Conservation (phyloP, 2,329 filamentous ascomycete species). For the Phyllosticta citrichinensis region DNA sequence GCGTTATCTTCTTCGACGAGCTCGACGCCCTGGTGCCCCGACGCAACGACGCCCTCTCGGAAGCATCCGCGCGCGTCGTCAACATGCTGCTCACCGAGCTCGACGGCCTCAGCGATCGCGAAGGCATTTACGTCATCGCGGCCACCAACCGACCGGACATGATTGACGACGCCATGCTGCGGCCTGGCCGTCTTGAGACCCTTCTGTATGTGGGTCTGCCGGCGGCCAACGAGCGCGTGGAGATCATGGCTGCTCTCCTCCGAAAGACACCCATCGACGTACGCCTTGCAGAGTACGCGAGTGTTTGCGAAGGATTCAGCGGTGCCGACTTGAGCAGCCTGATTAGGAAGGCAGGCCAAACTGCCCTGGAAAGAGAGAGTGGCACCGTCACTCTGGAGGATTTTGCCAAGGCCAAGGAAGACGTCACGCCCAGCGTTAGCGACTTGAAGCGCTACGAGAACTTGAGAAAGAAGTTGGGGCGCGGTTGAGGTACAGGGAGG, state of each 20-base stretch:
- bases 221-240: constrained; percentile 64
- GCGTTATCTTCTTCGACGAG: constrained; percentile 97
- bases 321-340: constrained; percentile 55
- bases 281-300: constrained; percentile 54
- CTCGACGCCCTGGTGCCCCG: constrained; percentile 84
- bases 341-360: constrained; percentile 48
- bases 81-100: constrained; percentile 92
- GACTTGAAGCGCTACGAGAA: constrained; percentile 48
- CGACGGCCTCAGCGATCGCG: constrained; percentile 69
- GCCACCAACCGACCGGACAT: constrained; percentile 94
- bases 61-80: constrained; percentile 80
- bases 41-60: constrained; percentile 65
- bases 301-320: constrained; percentile 69
- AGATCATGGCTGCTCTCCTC: constrained; percentile 67
- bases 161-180: constrained; percentile 90
- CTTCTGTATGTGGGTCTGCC: constrained; percentile 86
- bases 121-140: constrained; percentile 87
- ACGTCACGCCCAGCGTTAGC: constrained; percentile 43
- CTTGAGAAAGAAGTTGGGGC: constrained; percentile 38
- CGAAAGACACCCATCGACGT: constrained; percentile 43
- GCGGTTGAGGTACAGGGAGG: neutral
- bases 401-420: constrained; percentile 32
- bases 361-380: constrained; percentile 39
- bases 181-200: constrained; percentile 79
- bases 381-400: constrained; percentile 39